Evolutionary conservation across 2,329 filamentous ascomycete species (phyloP), one percentile per base, ranked within the genome.

Genomic region (Knoxdaviesia capensis): DNA sequence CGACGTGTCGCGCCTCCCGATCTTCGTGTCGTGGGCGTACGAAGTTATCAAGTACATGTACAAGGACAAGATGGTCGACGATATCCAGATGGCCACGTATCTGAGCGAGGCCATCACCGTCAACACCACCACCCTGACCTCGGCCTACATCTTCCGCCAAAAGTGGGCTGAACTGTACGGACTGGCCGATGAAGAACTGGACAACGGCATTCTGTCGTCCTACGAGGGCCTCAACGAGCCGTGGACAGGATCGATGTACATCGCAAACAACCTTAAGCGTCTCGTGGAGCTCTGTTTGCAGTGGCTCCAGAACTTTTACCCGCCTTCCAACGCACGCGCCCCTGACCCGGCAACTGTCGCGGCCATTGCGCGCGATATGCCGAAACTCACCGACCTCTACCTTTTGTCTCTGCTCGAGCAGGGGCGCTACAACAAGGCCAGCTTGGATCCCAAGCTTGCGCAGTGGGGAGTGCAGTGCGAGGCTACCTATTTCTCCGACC

Each of bases 1-100:
- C 49, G 81, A 87, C 52, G 66, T 86, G 32, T 72, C 73, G 57
- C 70, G 71, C 31, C 68, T 92, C 48, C 75, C 86, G 43, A 65
- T 81, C 43, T 74, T 90, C 37, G 67, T 92, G 39, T 80, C 81
- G 1, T 90, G 82, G 79, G 76, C 80, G 6, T 81, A 75, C 51
- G 77, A 81, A 54, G 75, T 77, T 9, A 77, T 88, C 55, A 83
- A 82, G 54, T 72, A 80, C 43, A 65, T 80, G 44, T 80, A 78
- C 51, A 72, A 74, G 43, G 74, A 77, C 41, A 66, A 68, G 33
- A 54, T 70, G 3, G 64, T 72, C 38, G 68, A 79, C 48, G 64
- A 71, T 37, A 54, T 59, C 6, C 64, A 65, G 44, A 58, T 75
- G 33, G 70, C 71, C 7, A 60, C 68, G 5, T 60, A 75, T 47